A percentile compares a stretch with the other conserved stretches of the same genome.
These are phyloP conservation scores for Periglandula ipomoeae DNA, from an alignment of 2,329 filamentous ascomycete species.

Conservation along the genomic window DNA sequence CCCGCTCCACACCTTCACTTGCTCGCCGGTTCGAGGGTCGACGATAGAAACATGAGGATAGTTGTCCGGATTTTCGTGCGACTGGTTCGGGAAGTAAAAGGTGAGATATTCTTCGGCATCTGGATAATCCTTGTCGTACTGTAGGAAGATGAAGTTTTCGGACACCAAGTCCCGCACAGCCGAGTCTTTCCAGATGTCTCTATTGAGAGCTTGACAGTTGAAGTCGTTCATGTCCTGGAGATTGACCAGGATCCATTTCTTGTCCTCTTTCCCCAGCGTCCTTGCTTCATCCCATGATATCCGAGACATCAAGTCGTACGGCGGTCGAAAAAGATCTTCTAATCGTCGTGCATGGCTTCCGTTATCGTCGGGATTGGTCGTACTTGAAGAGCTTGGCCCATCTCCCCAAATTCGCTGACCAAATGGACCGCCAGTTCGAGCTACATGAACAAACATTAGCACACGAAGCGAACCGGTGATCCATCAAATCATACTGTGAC, in stretches of 20 bases:
- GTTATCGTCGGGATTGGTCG: slow-evolving; percentile 32
- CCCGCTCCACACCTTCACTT: slow-evolving; percentile 93
- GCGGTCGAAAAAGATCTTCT: slow-evolving; percentile 85
- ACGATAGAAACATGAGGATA: slow-evolving; percentile 96
- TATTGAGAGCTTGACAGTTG: slow-evolving; percentile 86
- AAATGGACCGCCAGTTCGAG: slow-evolving; percentile 24
- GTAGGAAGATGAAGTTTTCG: slow-evolving; percentile 93
- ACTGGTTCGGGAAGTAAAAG: slow-evolving; percentile 71
- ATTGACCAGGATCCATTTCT: slow-evolving; percentile 95
- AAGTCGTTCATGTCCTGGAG: slow-evolving; percentile 91
- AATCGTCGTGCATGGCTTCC: slow-evolving; percentile 64
- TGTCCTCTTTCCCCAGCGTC: slow-evolving; percentile 72
- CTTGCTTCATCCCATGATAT: slow-evolving; percentile 78
- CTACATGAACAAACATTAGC: not conserved
- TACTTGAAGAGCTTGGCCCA: slow-evolving; percentile 11
- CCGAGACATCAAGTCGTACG: slow-evolving; percentile 78
- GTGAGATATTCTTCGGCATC: slow-evolving; percentile 73
- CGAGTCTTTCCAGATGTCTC: slow-evolving; percentile 90
- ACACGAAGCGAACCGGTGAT: not conserved
- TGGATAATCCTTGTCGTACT: slow-evolving; percentile 81
- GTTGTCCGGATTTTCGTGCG: slow-evolving; percentile 72
- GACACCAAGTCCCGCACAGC: slow-evolving; percentile 69
- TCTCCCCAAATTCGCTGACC: slow-evolving; percentile 31
- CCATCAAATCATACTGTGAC: not conserved
- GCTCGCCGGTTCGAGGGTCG: slow-evolving; percentile 90